A percentile compares a stretch with the other conserved stretches of the same genome.
Evolutionary conservation across 768 basidiomycete genomes (phyloP).

Genomic region (Tylopilus plumbeoviolaceoides): DNA sequence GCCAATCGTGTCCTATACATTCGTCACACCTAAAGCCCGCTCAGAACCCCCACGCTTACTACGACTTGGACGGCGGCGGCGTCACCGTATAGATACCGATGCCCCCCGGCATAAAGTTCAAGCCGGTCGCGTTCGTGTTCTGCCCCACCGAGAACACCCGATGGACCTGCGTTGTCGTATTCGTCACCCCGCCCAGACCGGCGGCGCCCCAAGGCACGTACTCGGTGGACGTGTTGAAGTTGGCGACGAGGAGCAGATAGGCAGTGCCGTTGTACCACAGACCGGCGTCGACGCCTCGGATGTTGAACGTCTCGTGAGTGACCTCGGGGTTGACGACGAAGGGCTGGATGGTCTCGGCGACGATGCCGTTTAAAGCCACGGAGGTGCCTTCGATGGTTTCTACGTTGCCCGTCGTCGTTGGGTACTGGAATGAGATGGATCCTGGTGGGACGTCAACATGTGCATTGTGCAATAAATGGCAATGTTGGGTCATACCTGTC

Average conservation of each 20-base stretch:
- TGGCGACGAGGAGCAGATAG: constrained; percentile 22
- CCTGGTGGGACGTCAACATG: constrained; percentile 11
- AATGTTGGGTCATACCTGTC: constrained; percentile 12
- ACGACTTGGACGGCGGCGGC: background rate
- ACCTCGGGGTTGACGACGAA: constrained; percentile 18
- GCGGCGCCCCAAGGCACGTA: background rate
- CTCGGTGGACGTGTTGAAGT: background rate
- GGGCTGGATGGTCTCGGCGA: constrained; percentile 12
- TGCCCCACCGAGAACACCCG: background rate
- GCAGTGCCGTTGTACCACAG: constrained; percentile 22
- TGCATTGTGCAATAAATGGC: background rate
- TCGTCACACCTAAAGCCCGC: no score
- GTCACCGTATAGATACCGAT: constrained; percentile 1
- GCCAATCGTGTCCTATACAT: no score
- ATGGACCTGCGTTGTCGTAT: background rate
- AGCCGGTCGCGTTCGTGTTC: constrained; percentile 18
- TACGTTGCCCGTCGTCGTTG: constrained; percentile 16
- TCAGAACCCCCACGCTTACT: background rate
- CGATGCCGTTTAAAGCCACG: background rate
- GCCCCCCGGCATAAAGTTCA: constrained; percentile 14
- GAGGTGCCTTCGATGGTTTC: constrained; percentile 25
- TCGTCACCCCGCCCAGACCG: background rate
- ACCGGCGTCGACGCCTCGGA: constrained; percentile 22
- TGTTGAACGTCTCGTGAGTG: constrained; percentile 5
- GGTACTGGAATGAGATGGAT: constrained; percentile 27